Evolutionary conservation across 1,139 yeast species (phyloP).

Genomic region (Lipomyces yarrowii): DNA sequence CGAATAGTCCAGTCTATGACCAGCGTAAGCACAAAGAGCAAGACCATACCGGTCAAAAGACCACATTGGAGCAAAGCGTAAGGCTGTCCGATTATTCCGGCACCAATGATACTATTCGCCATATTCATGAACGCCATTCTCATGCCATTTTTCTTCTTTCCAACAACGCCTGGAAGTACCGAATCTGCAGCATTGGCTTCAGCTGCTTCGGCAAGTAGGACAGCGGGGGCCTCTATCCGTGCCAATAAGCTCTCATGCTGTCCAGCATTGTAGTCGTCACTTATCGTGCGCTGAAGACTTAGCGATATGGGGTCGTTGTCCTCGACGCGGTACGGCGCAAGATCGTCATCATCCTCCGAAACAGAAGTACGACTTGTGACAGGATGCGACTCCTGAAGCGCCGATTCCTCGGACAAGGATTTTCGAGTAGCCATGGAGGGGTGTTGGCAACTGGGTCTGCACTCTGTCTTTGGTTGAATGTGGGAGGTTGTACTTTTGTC

Average conservation of each 20-base stretch:
- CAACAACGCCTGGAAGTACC: background rate
- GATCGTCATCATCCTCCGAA: slow-evolving; percentile 3
- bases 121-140: slow-evolving; percentile 94
- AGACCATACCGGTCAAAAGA: slow-evolving; percentile 67
- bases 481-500: background rate
- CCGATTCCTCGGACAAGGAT: slow-evolving; percentile 7
- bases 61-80: slow-evolving; percentile 85
- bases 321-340: slow-evolving; percentile 11
- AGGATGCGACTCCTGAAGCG: background rate
- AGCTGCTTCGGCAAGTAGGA: slow-evolving; percentile 14
- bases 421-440: background rate
- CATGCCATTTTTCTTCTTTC: slow-evolving; percentile 49
- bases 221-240: slow-evolving; percentile 28
- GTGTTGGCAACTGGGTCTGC: too few species aligned
- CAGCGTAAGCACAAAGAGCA: slow-evolving; percentile 61
- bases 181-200: slow-evolving; percentile 5
- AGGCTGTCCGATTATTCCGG: slow-evolving; percentile 94
- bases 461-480: too few species aligned
- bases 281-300: background rate
- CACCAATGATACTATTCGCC: slow-evolving; percentile 78
- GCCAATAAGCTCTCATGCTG: slow-evolving; percentile 24
- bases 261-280: background rate
- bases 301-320: slow-evolving; percentile 16
- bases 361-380: background rate
- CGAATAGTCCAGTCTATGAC: slow-evolving; percentile 85